Conservation (phyloP, 2,329 filamentous ascomycete genomes). For the Penicillium oxalicum region DNA sequence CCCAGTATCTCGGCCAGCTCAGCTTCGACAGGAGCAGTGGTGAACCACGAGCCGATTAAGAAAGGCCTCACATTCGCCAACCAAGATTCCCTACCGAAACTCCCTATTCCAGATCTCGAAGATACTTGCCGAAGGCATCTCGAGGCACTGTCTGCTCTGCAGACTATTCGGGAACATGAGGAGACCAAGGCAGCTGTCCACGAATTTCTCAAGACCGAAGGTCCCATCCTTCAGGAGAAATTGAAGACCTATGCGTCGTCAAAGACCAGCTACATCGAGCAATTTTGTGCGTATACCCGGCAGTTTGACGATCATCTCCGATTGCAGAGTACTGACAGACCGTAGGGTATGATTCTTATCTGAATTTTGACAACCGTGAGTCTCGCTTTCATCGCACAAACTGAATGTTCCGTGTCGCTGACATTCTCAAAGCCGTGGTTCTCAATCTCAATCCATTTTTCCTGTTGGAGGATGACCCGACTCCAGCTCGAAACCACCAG, state of each 20-base stretch:
- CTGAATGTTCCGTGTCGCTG: conserved; percentile 1
- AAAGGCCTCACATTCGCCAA: conserved; percentile 79
- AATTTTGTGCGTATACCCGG: conserved; percentile 70
- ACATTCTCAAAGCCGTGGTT: conserved; percentile 59
- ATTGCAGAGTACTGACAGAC: conserved; percentile 6
- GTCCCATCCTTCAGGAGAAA: conserved; percentile 78
- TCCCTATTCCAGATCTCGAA: conserved; percentile 87
- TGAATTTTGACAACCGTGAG: conserved; percentile 86
- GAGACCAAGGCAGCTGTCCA: conserved; percentile 74
- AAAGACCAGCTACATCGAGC: conserved; percentile 94
- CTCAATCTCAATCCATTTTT: conserved; percentile 98
- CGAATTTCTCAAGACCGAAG: conserved; percentile 76
- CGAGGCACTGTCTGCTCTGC: conserved; percentile 70
- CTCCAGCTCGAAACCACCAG: conserved; percentile 91
- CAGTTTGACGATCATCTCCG: not conserved
- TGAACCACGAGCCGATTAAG: conserved; percentile 35
- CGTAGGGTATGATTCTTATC: conserved; percentile 93
- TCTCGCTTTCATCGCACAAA: not conserved
- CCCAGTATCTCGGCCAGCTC: conserved; percentile 13
- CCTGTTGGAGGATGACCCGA: conserved; percentile 92
- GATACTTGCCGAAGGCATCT: conserved; percentile 73
- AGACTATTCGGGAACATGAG: conserved; percentile 71
- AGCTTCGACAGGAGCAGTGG: conserved; percentile 8
- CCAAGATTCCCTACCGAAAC: conserved; percentile 81
- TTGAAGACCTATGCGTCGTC: conserved; percentile 84